Conservation (phyloP, 352 stramenopile genomes). For the Phytophthora crassamura region DNA sequence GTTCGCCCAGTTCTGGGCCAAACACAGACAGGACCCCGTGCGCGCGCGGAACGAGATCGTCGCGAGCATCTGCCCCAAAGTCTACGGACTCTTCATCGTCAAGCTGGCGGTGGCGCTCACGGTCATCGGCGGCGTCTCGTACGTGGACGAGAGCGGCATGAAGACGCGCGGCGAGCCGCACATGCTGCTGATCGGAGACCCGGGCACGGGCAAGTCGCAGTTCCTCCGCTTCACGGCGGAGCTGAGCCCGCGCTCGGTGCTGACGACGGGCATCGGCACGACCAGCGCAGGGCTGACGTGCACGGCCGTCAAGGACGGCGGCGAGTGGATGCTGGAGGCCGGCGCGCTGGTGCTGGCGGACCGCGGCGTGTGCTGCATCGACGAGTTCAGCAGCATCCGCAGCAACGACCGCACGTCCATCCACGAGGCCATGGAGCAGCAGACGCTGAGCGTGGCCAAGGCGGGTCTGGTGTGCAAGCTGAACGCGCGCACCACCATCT, state of each 20-base stretch:
- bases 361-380: constrained; percentile 96
- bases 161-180: constrained; percentile 87
- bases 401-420: constrained; percentile 94
- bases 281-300: constrained; percentile 97
- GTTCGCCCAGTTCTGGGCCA: constrained; percentile 93
- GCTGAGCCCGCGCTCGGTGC: constrained; percentile 93
- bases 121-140: constrained; percentile 91
- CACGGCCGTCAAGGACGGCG: constrained; percentile 95
- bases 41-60: constrained; percentile 92
- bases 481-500: constrained; percentile 95
- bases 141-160: constrained; percentile 73
- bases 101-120: constrained; percentile 94
- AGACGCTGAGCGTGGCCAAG: constrained; percentile 97
- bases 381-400: constrained; percentile 97
- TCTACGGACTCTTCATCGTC: constrained; percentile 94
- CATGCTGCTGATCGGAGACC: constrained; percentile 86
- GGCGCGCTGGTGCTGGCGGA: constrained; percentile 94
- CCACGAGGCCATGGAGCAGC: constrained; percentile 98
- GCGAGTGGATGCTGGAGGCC: constrained; percentile 97
- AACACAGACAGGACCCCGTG: constrained; percentile 53
- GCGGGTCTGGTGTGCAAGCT: constrained; percentile 97
- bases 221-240: constrained; percentile 96
- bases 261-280: constrained; percentile 97
- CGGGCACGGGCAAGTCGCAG: constrained; percentile 93
- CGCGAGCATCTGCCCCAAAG: constrained; percentile 93